Percentiles rank a stretch among this genome's conserved stretches.
Conservation (phyloP, 441 rosid species). For the Aquilaria agallochum region DNA sequence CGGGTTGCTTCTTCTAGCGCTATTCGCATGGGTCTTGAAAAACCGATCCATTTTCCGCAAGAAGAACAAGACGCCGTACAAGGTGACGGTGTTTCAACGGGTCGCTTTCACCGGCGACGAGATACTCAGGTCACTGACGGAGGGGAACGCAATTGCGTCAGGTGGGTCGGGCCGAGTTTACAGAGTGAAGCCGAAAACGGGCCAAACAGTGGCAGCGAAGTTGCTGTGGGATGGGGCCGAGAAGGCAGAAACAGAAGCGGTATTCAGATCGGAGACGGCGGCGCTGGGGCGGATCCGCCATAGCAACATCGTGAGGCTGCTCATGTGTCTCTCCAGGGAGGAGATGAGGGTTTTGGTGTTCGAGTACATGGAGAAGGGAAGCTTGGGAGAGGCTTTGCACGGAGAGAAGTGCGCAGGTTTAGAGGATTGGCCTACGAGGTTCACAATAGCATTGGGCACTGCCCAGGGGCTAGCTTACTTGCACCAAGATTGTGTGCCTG, state of each 20-base stretch:
- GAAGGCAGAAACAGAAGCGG: slow-evolving; percentile 33
- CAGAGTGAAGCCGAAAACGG: slow-evolving; percentile 40
- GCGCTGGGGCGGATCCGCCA: slow-evolving; percentile 62
- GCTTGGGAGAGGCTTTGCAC: slow-evolving; percentile 64
- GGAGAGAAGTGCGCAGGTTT: slow-evolving; percentile 28
- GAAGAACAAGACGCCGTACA: slow-evolving; percentile 25
- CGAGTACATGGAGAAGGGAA: slow-evolving; percentile 80
- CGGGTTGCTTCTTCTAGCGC: slow-evolving; percentile 25
- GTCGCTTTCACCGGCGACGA: slow-evolving; percentile 41
- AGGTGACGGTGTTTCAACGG: slow-evolving; percentile 49
- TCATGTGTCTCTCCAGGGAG: slow-evolving; percentile 44
- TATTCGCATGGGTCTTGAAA: slow-evolving; percentile 37
- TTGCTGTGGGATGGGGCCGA: slow-evolving; percentile 30
- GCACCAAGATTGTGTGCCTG: slow-evolving; percentile 66
- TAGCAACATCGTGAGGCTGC: slow-evolving; percentile 52
- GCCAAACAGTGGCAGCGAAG: slow-evolving; percentile 63
- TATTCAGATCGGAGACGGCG: slow-evolving; percentile 57
- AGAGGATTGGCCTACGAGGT: slow-evolving; percentile 47
- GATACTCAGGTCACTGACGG: slow-evolving; percentile 34
- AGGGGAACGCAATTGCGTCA: slow-evolving; percentile 48
- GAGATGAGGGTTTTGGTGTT: slow-evolving; percentile 47
- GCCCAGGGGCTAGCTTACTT: slow-evolving; percentile 72
- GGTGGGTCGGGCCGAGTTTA: slow-evolving; percentile 72
- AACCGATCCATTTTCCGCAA: slow-evolving; percentile 18
- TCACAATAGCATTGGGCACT: slow-evolving; percentile 46